These are phyloP conservation scores for Candida endomychidarum DNA, from an alignment of 805 yeast genomes.

Conservation along the genomic window DNA sequence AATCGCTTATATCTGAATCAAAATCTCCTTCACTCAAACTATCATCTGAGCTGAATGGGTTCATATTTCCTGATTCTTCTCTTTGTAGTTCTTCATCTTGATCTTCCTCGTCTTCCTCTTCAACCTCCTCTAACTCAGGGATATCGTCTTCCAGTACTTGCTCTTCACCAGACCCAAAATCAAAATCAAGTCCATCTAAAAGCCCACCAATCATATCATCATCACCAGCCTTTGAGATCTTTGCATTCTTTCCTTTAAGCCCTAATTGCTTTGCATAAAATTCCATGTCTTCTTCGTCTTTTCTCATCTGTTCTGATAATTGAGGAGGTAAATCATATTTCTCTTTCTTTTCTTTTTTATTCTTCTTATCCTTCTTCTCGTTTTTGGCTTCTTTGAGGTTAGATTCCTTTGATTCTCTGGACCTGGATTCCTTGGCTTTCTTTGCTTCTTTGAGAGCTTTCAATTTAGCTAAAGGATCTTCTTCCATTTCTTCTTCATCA, in stretches of 20 bases:
- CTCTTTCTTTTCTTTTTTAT: conserved; percentile 12
- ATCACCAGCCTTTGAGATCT: conserved; percentile 51
- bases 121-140: conserved; percentile 17
- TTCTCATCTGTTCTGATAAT: conserved; percentile 48
- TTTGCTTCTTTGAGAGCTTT: conserved; percentile 20
- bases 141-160: conserved; percentile 14
- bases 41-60: conserved; percentile 19
- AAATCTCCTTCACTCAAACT: conserved; percentile 21
- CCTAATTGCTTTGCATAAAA: conserved; percentile 85
- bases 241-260: conserved; percentile 47
- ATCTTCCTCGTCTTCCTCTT: conserved; percentile 17
- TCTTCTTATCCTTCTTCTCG: conserved; percentile 11
- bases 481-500: conserved; percentile 18
- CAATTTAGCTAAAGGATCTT: conserved; percentile 23
- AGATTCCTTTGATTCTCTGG: too few species aligned
- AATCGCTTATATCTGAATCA: conserved; percentile 19
- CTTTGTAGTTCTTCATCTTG: conserved; percentile 20
- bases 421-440: conserved; percentile 11
- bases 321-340: conserved; percentile 28
- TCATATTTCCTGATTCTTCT: conserved; percentile 16
- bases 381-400: neutral
- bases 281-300: conserved; percentile 76
- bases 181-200: conserved; percentile 70
- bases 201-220: conserved; percentile 83
- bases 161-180: conserved; percentile 23